Evolutionary conservation across 805 yeast genomes (phyloP).

Genomic region (Lipomyces yamadae): DNA sequence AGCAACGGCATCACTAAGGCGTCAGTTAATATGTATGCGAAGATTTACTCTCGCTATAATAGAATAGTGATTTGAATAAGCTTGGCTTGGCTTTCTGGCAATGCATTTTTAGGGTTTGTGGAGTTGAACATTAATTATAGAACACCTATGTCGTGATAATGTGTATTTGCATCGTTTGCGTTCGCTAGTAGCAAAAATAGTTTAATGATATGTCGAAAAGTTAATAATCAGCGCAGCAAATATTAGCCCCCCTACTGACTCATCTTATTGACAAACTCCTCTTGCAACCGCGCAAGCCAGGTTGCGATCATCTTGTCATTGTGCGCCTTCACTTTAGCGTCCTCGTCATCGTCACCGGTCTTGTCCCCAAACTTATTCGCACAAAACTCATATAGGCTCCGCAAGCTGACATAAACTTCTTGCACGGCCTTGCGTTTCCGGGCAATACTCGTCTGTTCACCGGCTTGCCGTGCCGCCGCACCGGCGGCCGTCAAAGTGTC

Average conservation of each 20-base stretch:
- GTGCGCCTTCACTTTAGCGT: not conserved
- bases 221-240: not conserved
- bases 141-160: not conserved
- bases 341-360: slow-evolving; percentile 5
- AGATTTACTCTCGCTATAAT: not conserved
- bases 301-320: slow-evolving; percentile 14
- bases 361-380: slow-evolving; percentile 12
- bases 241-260: not conserved
- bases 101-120: not conserved
- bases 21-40: not conserved
- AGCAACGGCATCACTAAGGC: not conserved
- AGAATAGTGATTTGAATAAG: not conserved
- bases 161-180: not conserved
- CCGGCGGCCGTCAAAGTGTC: not conserved
- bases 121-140: not conserved
- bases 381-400: slow-evolving; percentile 17
- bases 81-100: not conserved
- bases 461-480: not conserved
- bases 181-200: not conserved
- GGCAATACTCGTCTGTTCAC: slow-evolving; percentile 13
- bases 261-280: slow-evolving; percentile 23
- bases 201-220: not conserved
- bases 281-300: slow-evolving; percentile 24
- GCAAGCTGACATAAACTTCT: slow-evolving; percentile 18
- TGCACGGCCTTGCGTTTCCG: slow-evolving; percentile 23